Conservation (phyloP, 23 red algal species). For the Gracilaria gracilis region DNA sequence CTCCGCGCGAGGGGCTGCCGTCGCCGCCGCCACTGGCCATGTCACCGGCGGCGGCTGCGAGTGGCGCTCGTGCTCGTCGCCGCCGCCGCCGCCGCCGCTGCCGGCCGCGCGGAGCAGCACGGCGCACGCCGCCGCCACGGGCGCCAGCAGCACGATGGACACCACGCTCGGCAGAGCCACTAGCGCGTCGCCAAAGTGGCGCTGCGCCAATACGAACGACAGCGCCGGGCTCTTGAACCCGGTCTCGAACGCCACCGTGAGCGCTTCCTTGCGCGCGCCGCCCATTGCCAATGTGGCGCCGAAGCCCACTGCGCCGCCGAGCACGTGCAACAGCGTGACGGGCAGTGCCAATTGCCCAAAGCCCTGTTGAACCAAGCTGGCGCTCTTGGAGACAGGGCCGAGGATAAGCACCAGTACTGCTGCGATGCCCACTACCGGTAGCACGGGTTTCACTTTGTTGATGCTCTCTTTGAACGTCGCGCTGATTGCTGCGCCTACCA, state of each 20-base stretch:
- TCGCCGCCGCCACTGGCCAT: not conserved
- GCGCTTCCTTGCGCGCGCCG: conserved; percentile 30
- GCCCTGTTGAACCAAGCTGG: conserved; percentile 3
- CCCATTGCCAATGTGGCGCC: not conserved
- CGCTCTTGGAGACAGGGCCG: conserved; percentile 45
- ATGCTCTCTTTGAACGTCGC: conserved; percentile 9
- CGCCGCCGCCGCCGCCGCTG: too few species aligned
- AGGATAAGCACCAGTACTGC: conserved; percentile 64
- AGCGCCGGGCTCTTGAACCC: conserved; percentile 80
- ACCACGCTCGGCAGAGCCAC: conserved; percentile 67
- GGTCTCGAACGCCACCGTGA: conserved; percentile 74
- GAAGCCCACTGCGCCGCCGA: conserved; percentile 48
- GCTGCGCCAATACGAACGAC: conserved; percentile 66
- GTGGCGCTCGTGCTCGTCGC: too few species aligned
- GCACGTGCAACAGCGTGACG: conserved; percentile 64
- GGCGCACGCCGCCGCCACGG: conserved; percentile 58
- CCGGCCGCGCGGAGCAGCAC: conserved; percentile 49
- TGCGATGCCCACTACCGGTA: conserved; percentile 71
- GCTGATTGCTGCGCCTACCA: conserved; percentile 45
- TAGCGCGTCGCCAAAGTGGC: conserved; percentile 56
- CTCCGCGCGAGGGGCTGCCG: not conserved
- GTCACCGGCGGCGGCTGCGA: too few species aligned
- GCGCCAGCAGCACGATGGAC: conserved; percentile 71
- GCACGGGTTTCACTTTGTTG: conserved; percentile 21
- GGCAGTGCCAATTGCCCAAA: conserved; percentile 32